These are phyloP conservation scores for Aspergillus sp. DNA, from an alignment of 2,329 filamentous ascomycete species.

Conservation along the genomic window DNA sequence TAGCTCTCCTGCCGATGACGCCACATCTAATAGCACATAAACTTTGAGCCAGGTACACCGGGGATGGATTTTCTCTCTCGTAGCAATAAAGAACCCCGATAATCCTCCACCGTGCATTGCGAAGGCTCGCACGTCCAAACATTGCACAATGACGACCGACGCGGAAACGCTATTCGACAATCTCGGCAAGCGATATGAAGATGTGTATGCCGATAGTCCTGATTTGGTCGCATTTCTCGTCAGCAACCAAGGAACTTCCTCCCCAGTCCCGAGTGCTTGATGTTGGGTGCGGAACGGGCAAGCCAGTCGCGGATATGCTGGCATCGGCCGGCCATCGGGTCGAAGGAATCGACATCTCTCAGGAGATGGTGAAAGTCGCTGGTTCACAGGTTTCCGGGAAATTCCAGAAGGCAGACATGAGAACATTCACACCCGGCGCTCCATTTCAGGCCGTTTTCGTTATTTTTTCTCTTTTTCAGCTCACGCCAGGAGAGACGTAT, in stretches of 20 bases:
- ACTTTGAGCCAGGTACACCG: too few relatives aligned
- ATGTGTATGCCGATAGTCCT: slow-evolving; percentile 5
- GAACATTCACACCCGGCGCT: slow-evolving; percentile 3
- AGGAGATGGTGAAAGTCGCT: slow-evolving; percentile 11
- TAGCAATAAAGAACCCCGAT: too few relatives aligned
- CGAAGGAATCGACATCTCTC: slow-evolving; percentile 11
- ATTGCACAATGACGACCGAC: background rate
- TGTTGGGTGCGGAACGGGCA: slow-evolving; percentile 16
- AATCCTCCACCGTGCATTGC: too few relatives aligned
- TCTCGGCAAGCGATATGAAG: slow-evolving; percentile 12
- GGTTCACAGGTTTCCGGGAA: slow-evolving; percentile 6
- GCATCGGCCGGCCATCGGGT: slow-evolving; percentile 9
- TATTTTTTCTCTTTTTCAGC: slow-evolving; percentile 9
- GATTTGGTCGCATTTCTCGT: slow-evolving; percentile 4
- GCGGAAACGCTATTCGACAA: slow-evolving; percentile 7
- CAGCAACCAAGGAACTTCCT: slow-evolving; percentile 1
- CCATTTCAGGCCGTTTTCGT: slow-evolving; percentile 10
- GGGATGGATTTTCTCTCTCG: too few relatives aligned
- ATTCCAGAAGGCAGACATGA: slow-evolving; percentile 13
- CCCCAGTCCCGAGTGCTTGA: slow-evolving; percentile 9
- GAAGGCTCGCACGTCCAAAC: too few relatives aligned
- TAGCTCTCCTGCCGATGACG: too few relatives aligned
- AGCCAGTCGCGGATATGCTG: slow-evolving; percentile 9
- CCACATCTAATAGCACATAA: too few relatives aligned
- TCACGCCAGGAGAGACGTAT: slow-evolving; percentile 7